Evolutionary conservation across 106 monocot genomes (phyloP).

Genomic region (Platanthera guangdongensis): DNA sequence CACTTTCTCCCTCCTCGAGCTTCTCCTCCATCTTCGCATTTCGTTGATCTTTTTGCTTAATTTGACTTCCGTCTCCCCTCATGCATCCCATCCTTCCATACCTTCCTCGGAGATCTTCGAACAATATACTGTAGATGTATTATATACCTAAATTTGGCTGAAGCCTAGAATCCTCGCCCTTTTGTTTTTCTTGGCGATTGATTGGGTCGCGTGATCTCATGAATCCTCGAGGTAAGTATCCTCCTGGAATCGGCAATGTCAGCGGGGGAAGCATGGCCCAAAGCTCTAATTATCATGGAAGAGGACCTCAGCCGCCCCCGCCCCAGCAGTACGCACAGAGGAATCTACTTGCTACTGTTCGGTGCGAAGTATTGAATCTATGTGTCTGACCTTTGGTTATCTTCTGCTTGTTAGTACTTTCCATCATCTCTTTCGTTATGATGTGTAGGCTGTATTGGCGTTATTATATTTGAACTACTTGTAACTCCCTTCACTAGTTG

Average conservation of each 20-base stretch:
- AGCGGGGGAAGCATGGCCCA: background rate
- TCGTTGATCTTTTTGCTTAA: no score
- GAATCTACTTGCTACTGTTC: background rate
- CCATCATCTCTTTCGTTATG: no score
- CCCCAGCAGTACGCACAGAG: constrained; percentile 1
- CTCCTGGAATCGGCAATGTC: constrained; percentile 11
- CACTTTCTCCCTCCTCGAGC: no score
- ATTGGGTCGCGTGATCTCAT: background rate
- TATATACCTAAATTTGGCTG: background rate
- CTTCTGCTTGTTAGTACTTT: no score
- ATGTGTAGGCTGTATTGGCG: no score
- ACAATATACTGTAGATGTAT: background rate
- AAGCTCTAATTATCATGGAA: constrained; percentile 8
- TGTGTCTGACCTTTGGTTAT: background rate
- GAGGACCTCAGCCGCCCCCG: constrained; percentile 1
- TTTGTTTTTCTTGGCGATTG: background rate
- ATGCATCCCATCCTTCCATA: background rate
- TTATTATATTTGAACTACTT: no score
- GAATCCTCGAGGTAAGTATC: constrained; percentile 10
- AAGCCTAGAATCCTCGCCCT: background rate
- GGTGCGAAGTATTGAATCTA: background rate
- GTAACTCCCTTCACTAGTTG: no score
- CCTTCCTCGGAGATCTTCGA: background rate
- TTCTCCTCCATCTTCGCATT: no score
- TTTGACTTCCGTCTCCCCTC: background rate